Base-by-base conservation (phyloP, 371 early-diverging fungal species). In the Mucor velutinosus region DNA sequence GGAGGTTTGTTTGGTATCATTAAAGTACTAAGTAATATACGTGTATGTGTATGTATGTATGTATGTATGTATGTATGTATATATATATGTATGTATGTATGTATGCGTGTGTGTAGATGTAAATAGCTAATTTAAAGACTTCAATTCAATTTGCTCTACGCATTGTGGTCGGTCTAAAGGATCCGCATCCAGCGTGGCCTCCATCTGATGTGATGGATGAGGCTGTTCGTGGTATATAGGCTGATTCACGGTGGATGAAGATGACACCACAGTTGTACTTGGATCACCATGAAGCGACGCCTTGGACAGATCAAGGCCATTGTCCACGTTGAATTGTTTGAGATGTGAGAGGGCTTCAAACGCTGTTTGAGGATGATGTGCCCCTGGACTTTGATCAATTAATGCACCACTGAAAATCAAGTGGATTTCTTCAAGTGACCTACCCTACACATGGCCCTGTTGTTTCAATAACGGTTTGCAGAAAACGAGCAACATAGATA, bases 341-440 rank as follows among this genome's bases (percentile, higher is more conserved):
- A 76, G 53, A 37, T 71, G 68, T 7, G 68, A 49, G 0, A 76
- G 43, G 4, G 82, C 82, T 59, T 80, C 80, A 15, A 79, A 79
- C 27, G 83, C 83, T 5, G 83, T 83, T 14, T 77, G 71, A 23
- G 83, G 83, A 65, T 83, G 83, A 63, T 83, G 83, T 23, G 80
- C 83, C 21, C 76, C 77, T 12, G 80, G 71, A 15, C 71, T 60
- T 57, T 80, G 67, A 62, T 83, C 83, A 43, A 80, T 68, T 7
- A 83, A 62, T 11, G 80, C 80, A 4, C 83, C 83, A 64, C 83
- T 83, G 65, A 83, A 83, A 15, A 80, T 75, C 62, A 83, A 65
- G 49, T 83, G 75, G 14, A 83, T 80, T 57, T 83, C 83, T 65
- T 83, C 83, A 35, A 83, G 58, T 19, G 83, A 77, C 41, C 76